These are phyloP conservation scores for Daldinia sp. DNA, from an alignment of 2,329 filamentous ascomycete species.

Conservation along the genomic window DNA sequence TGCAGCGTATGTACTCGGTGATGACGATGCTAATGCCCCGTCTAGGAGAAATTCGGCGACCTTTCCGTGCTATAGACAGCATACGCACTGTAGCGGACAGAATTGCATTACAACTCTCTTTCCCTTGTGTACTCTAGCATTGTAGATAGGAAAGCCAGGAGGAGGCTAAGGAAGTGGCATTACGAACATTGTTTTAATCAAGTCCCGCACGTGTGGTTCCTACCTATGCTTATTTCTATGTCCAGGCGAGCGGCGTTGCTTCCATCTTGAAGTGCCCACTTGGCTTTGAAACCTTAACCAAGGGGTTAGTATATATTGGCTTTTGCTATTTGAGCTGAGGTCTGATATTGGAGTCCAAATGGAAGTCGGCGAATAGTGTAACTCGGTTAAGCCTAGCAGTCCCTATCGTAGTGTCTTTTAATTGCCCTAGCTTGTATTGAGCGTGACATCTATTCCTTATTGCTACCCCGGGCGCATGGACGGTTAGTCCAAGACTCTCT, in stretches of 20 bases:
- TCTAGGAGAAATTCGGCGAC: constrained; percentile 98
- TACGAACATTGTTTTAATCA: constrained; percentile 1
- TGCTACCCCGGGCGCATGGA: too few relatives aligned
- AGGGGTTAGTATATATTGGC: too few relatives aligned
- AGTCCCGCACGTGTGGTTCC: neutral
- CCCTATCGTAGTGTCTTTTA: too few relatives aligned
- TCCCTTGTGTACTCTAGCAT: constrained; percentile 73
- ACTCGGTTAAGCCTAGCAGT: too few relatives aligned
- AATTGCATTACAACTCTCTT: constrained; percentile 49
- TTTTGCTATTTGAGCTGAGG: too few relatives aligned
- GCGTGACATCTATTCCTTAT: too few relatives aligned
- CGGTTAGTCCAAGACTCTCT: too few relatives aligned
- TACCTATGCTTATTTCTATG: neutral
- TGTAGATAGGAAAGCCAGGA: constrained; percentile 67
- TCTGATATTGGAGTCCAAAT: too few relatives aligned
- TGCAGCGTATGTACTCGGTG: neutral
- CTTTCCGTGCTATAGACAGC: constrained; percentile 84
- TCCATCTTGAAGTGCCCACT: neutral
- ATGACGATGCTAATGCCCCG: constrained; percentile 54
- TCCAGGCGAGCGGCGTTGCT: neutral
- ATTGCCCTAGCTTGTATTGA: too few relatives aligned
- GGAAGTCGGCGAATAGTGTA: too few relatives aligned
- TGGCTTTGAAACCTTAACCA: neutral
- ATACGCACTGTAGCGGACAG: constrained; percentile 42
- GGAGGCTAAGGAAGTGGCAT: constrained; percentile 39